Evolutionary conservation across 495 filamentous ascomycete genomes (phyloP).

Genomic region (Podospora fimiseda): DNA sequence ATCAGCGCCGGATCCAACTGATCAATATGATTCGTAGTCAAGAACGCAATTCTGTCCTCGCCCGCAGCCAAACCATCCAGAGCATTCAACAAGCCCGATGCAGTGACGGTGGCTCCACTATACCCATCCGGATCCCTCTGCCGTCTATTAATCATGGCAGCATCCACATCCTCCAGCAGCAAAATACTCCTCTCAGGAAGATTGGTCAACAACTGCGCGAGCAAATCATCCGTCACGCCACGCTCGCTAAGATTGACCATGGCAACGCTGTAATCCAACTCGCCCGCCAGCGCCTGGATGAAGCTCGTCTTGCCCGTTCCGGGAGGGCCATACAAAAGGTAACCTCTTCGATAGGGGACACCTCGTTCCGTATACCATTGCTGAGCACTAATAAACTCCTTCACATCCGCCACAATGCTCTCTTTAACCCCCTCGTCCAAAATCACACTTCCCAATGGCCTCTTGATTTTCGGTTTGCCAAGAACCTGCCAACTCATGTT

Average conservation of each 20-base stretch:
- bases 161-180: conserved; percentile 90
- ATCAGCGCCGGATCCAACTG: conserved; percentile 84
- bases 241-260: conserved; percentile 90
- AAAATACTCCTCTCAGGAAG: conserved; percentile 80
- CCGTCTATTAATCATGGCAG: conserved; percentile 77
- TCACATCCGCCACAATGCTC: conserved; percentile 73
- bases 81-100: conserved; percentile 89
- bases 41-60: conserved; percentile 86
- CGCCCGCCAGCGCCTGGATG: conserved; percentile 88
- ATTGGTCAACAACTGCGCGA: conserved; percentile 83
- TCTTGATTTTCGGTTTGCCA: conserved; percentile 79
- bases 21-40: conserved; percentile 93
- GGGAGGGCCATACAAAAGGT: conserved; percentile 88
- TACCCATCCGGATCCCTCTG: conserved; percentile 81
- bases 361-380: conserved; percentile 93
- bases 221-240: conserved; percentile 85
- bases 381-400: conserved; percentile 70
- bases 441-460: conserved; percentile 82
- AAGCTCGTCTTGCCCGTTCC: conserved; percentile 95
- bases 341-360: conserved; percentile 90
- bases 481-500: conserved; percentile 79
- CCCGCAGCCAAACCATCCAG: conserved; percentile 92
- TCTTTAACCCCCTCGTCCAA: conserved; percentile 82
- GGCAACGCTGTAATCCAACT: conserved; percentile 89
- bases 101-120: conserved; percentile 83